phyloP scores from a whole-genome alignment of 176 grass and related monocot genomes.

The Alloteropsis semialata region DNA sequence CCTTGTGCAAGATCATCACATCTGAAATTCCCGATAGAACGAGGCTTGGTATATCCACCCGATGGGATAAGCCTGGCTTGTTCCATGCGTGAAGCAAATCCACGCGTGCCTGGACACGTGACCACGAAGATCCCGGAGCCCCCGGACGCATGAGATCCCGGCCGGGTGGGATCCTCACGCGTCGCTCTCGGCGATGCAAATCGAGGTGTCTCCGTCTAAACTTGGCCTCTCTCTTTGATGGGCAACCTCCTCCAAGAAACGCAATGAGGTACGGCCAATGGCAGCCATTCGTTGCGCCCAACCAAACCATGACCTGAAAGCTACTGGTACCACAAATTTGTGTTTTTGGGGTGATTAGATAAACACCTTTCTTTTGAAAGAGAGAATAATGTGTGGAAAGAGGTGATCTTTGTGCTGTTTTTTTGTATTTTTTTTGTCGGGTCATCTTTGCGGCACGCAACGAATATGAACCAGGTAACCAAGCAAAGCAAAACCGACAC shows the following conservation, averaged over 20 bases:
- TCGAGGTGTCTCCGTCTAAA: neutral
- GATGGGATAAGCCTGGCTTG: conserved; percentile 11
- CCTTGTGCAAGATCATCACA: neutral
- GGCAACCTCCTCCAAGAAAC: conserved; percentile 1
- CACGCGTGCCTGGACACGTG: neutral
- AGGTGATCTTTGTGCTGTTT: neutral
- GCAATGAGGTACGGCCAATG: neutral
- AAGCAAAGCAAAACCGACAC: conserved; percentile 27
- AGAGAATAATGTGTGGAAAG: neutral
- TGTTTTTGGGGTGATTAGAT: neutral
- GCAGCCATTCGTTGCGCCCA: conserved; percentile 3
- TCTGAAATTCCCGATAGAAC: neutral
- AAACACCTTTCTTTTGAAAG: neutral
- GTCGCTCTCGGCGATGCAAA: neutral
- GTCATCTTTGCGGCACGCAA: conserved; percentile 24
- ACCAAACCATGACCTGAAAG: conserved; percentile 28
- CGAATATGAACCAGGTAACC: conserved; percentile 14
- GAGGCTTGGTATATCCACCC: neutral
- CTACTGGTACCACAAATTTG: neutral
- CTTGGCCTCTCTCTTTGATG: neutral
- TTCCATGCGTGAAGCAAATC: conserved; percentile 30
- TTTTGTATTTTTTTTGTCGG: neutral
- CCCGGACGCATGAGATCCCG: neutral
- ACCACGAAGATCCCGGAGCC: neutral
- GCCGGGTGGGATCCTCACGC: neutral